These are phyloP conservation scores for Kalmanozyma brasiliensis DNA, from an alignment of 1,284 basidiomycete genomes.

Conservation along the genomic window DNA sequence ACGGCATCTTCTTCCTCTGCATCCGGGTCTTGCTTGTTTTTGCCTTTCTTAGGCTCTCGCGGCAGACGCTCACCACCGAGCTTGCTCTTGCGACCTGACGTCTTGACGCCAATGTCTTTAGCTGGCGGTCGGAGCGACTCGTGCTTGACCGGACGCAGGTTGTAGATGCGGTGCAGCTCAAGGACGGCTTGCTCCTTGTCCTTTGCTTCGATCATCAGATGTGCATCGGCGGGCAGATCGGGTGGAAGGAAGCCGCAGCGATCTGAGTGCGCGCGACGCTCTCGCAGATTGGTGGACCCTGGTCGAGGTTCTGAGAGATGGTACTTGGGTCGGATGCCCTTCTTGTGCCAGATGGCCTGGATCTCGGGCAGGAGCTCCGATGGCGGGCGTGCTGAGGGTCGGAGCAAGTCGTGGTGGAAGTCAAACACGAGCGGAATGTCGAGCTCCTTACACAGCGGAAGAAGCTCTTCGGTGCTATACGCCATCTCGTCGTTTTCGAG, in stretches of 20 bases:
- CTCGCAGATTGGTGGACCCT: conserved; percentile 64
- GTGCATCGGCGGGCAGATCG: conserved; percentile 71
- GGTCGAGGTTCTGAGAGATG: conserved; percentile 78
- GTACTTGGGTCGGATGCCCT: conserved; percentile 83
- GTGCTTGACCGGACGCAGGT: conserved; percentile 75
- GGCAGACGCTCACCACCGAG: conserved; percentile 49
- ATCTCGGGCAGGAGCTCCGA: conserved; percentile 77
- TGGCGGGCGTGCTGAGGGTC: conserved; percentile 53
- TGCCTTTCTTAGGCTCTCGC: conserved; percentile 37
- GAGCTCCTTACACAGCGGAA: conserved; percentile 83
- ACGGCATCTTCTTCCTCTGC: conserved; percentile 39
- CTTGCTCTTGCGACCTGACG: conserved; percentile 68
- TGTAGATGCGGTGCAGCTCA: conserved; percentile 82
- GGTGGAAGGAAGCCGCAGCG: conserved; percentile 77
- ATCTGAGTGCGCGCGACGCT: conserved; percentile 84
- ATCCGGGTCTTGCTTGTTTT: conserved; percentile 60
- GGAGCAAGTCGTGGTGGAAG: conserved; percentile 67
- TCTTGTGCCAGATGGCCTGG: conserved; percentile 78
- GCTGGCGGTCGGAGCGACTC: conserved; percentile 71
- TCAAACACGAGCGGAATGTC: conserved; percentile 75
- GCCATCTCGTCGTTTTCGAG: conserved; percentile 93
- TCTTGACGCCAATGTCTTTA: conserved; percentile 69
- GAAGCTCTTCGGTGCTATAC: conserved; percentile 85
- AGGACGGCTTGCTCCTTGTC: conserved; percentile 93
- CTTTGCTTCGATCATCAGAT: conserved; percentile 93